Evolutionary conservation across 805 yeast genomes (phyloP).

Genomic region (Lachancea dasiensis): DNA sequence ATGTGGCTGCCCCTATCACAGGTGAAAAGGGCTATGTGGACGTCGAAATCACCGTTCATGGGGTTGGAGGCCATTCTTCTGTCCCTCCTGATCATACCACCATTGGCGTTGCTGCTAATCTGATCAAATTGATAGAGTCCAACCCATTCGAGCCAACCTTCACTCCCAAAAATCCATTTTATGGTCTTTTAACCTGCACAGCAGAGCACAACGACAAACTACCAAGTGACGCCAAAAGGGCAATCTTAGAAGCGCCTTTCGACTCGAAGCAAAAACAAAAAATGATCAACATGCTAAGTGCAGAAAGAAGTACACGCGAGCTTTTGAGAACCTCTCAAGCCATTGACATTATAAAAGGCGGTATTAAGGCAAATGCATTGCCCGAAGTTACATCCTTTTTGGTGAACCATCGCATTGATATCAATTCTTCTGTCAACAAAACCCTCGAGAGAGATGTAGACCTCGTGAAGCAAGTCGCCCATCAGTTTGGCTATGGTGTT

Average conservation of each 20-base stretch:
- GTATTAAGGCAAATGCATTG: slow-evolving; percentile 68
- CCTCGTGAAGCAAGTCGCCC: slow-evolving; percentile 40
- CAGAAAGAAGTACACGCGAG: slow-evolving; percentile 3
- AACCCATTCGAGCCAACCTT: slow-evolving; percentile 40
- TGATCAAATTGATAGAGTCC: slow-evolving; percentile 50
- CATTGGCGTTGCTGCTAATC: slow-evolving; percentile 64
- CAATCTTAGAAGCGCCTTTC: slow-evolving; percentile 33
- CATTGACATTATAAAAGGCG: slow-evolving; percentile 61
- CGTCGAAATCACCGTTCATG: slow-evolving; percentile 43
- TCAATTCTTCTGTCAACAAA: slow-evolving; percentile 45
- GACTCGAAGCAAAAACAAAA: slow-evolving; percentile 34
- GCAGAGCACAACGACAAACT: slow-evolving; percentile 43
- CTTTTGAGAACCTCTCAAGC: slow-evolving; percentile 61
- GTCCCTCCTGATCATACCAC: slow-evolving; percentile 75
- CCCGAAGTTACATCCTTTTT: slow-evolving; percentile 55
- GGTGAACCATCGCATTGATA: slow-evolving; percentile 59
- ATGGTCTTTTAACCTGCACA: slow-evolving; percentile 50
- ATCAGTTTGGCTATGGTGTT: slow-evolving; percentile 44
- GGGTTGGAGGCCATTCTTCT: slow-evolving; percentile 78
- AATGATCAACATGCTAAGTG: slow-evolving; percentile 27
- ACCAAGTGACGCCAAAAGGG: slow-evolving; percentile 18
- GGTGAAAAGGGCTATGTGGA: slow-evolving; percentile 61
- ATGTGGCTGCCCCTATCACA: slow-evolving; percentile 49
- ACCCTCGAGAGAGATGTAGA: slow-evolving; percentile 35
- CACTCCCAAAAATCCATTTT: slow-evolving; percentile 51